Evolutionary conservation across 2,329 filamentous ascomycete genomes (phyloP).

Genomic region (Aspergillus vadensis): DNA sequence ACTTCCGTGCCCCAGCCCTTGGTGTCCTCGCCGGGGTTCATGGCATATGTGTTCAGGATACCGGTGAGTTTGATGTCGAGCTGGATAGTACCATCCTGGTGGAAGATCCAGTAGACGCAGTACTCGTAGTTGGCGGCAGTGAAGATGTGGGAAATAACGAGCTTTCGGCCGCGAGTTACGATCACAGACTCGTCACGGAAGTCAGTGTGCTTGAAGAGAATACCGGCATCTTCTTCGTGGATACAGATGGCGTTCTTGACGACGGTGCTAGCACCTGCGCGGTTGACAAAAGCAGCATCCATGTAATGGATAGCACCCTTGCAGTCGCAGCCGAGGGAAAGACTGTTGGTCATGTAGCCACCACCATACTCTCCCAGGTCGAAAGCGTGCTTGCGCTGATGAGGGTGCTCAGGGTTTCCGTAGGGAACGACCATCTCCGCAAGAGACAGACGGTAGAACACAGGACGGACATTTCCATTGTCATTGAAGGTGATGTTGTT

Average conservation of each 20-base stretch:
- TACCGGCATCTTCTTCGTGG: slow-evolving; percentile 89
- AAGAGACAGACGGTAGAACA: slow-evolving; percentile 87
- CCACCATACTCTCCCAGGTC: slow-evolving; percentile 52
- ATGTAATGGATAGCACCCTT: slow-evolving; percentile 78
- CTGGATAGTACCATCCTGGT: slow-evolving; percentile 89
- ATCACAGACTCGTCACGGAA: slow-evolving; percentile 88
- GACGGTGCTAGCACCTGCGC: slow-evolving; percentile 70
- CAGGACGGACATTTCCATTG: slow-evolving; percentile 71
- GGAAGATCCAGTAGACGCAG: slow-evolving; percentile 83
- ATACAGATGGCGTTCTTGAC: slow-evolving; percentile 96
- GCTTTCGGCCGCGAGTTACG: slow-evolving; percentile 80
- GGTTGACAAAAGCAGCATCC: slow-evolving; percentile 81
- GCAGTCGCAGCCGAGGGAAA: slow-evolving; percentile 49
- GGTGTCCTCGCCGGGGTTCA: slow-evolving; percentile 78
- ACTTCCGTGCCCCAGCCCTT: slow-evolving; percentile 90
- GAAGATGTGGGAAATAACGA: slow-evolving; percentile 88
- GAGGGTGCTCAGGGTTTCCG: slow-evolving; percentile 52
- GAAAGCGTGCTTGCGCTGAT: slow-evolving; percentile 52
- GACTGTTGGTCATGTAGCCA: slow-evolving; percentile 53
- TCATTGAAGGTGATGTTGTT: slow-evolving; percentile 91
- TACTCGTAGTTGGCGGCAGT: slow-evolving; percentile 97
- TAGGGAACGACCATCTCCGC: slow-evolving; percentile 74
- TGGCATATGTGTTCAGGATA: slow-evolving; percentile 87
- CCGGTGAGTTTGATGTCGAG: slow-evolving; percentile 89
- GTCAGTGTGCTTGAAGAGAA: slow-evolving; percentile 92